phyloP scores from a whole-genome alignment of 352 stramenopile genomes.

The Globisporangium iwayamae region DNA sequence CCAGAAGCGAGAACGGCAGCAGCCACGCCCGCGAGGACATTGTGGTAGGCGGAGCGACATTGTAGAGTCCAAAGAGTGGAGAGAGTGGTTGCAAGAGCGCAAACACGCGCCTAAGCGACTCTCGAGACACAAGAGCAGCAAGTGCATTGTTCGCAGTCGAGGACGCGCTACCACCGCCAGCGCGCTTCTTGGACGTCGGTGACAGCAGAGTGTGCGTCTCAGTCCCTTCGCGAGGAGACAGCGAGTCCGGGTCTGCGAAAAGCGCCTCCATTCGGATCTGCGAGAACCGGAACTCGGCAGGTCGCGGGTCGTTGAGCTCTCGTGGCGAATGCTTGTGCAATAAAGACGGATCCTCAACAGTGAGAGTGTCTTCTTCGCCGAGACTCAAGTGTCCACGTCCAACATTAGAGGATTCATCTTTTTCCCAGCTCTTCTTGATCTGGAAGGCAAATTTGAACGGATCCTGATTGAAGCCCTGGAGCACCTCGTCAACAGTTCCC shows the following conservation, averaged over 20 bases:
- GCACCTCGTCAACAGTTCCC: conserved; percentile 25
- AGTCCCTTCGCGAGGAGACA: conserved; percentile 9
- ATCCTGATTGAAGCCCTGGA: conserved; percentile 33
- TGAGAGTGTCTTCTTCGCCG: conserved; percentile 6
- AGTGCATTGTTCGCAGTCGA: conserved; percentile 15
- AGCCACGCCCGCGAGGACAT: conserved; percentile 25
- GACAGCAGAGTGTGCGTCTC: conserved; percentile 18
- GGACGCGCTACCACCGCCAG: not conserved
- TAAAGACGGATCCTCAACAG: not conserved
- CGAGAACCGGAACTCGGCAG: conserved; percentile 64
- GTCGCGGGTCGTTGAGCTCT: conserved; percentile 35
- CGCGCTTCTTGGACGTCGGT: conserved; percentile 19
- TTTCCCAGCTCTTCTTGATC: conserved; percentile 27
- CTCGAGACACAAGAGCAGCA: conserved; percentile 15
- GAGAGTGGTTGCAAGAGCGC: conserved; percentile 43
- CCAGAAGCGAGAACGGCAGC: conserved; percentile 47
- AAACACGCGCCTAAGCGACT: conserved; percentile 17
- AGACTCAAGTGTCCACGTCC: not conserved
- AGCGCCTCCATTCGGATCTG: conserved; percentile 77
- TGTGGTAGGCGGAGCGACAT: conserved; percentile 24
- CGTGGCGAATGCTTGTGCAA: not conserved
- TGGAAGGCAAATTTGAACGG: conserved; percentile 70
- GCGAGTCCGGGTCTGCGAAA: conserved; percentile 31
- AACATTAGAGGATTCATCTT: not conserved
- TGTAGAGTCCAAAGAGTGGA: conserved; percentile 58